These are phyloP conservation scores for Deinandra increscens DNA, from an alignment of 129 eudicot genomes.

Conservation along the genomic window DNA sequence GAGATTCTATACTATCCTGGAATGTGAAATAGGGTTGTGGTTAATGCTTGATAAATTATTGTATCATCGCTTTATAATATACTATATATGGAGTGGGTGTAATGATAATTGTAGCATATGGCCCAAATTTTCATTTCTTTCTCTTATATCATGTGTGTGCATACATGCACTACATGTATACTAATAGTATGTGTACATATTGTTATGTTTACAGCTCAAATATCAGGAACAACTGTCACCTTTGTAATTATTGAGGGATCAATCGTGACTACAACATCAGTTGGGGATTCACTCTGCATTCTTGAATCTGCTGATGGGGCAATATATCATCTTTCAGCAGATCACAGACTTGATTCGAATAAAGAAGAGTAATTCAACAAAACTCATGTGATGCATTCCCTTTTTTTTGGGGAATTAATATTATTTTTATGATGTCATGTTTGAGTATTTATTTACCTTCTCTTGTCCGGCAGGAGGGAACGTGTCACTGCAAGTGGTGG, in stretches of 20 bases:
- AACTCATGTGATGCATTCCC: constrained; percentile 8
- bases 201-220: constrained; percentile 55
- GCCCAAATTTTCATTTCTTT: background rate
- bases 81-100: background rate
- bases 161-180: constrained; percentile 1
- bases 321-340: constrained; percentile 76
- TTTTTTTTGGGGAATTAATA: constrained; percentile 10
- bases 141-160: constrained; percentile 9
- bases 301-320: constrained; percentile 95
- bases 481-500: constrained; percentile 95
- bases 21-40: too few species aligned
- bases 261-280: constrained; percentile 86
- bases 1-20: constrained; percentile 4
- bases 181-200: constrained; percentile 16
- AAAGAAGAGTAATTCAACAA: constrained; percentile 73
- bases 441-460: background rate
- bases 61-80: too few species aligned
- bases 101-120: background rate
- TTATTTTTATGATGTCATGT: background rate
- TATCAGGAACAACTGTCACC: constrained; percentile 96
- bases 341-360: constrained; percentile 92
- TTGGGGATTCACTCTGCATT: constrained; percentile 94
- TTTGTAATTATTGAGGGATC: constrained; percentile 90
- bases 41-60: too few species aligned
- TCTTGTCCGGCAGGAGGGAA: constrained; percentile 59